Conservation (phyloP, 352 stramenopile genomes). For the Phytophthora macrochlamydospora region DNA sequence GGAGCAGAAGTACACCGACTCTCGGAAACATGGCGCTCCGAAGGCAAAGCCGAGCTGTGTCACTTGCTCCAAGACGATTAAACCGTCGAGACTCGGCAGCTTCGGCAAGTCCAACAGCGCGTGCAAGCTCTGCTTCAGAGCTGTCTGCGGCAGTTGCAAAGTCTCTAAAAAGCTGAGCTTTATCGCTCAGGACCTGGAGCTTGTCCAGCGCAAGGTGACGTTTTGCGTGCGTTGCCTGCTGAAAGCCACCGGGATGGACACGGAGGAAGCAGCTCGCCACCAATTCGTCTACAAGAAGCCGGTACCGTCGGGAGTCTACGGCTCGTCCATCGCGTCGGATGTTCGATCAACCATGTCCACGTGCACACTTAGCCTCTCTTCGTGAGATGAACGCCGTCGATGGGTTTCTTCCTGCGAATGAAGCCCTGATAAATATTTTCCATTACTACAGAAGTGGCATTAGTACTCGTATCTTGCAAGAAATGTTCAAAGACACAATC, state of each 20-base stretch:
- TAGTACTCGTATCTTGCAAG: no score
- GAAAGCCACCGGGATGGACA: constrained; percentile 19
- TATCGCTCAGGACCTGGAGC: constrained; percentile 14
- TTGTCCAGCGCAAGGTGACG: constrained; percentile 26
- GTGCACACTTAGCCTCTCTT: no score
- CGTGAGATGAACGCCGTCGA: no score
- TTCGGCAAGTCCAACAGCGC: constrained; percentile 7
- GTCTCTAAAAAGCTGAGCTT: constrained; percentile 28
- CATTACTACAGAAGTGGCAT: no score
- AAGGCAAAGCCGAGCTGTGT: constrained; percentile 9
- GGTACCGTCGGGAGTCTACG: constrained; percentile 8
- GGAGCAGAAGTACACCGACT: constrained; percentile 14
- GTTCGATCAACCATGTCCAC: not conserved
- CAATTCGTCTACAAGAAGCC: constrained; percentile 26
- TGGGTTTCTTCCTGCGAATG: no score
- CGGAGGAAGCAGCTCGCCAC: constrained; percentile 16
- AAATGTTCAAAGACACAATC: no score
- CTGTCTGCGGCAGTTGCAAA: constrained; percentile 20
- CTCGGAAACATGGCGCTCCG: not conserved
- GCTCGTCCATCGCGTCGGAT: not conserved
- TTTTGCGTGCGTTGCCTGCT: constrained; percentile 36
- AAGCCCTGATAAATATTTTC: no score
- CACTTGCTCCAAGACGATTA: constrained; percentile 20
- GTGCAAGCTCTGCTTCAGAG: constrained; percentile 25
- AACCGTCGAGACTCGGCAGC: constrained; percentile 1